Percentiles rank a stretch among this genome's conserved stretches.
These are phyloP conservation scores for Striga asiatica DNA, from an alignment of 257 asterid genomes.

Conservation along the genomic window DNA sequence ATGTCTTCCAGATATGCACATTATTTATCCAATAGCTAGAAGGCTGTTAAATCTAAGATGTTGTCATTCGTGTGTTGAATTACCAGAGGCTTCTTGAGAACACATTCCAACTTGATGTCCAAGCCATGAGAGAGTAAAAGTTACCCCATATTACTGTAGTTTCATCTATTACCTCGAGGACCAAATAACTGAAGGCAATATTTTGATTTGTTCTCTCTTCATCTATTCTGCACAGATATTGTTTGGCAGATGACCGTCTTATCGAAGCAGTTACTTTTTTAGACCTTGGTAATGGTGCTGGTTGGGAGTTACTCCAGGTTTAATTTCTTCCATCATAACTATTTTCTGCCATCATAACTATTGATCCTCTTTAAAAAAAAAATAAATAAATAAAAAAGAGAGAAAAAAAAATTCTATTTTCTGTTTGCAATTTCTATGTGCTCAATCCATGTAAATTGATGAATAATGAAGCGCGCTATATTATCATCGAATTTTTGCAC, in stretches of 20 bases:
- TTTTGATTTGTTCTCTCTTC: neutral
- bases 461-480: no score
- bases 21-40: neutral
- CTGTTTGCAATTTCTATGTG: no score
- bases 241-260: constrained; percentile 72
- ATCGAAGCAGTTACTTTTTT: constrained; percentile 71
- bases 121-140: constrained; percentile 89
- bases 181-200: no score
- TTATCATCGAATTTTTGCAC: no score
- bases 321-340: neutral
- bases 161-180: no score
- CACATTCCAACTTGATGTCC: constrained; percentile 77
- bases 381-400: no score
- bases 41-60: neutral
- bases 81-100: constrained; percentile 86
- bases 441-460: no score
- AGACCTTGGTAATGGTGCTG: constrained; percentile 67
- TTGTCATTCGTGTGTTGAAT: constrained; percentile 1
- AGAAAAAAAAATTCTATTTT: no score
- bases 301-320: constrained; percentile 95
- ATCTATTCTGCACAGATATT: constrained; percentile 34
- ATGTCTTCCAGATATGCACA: constrained; percentile 5
- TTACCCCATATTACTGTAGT: constrained; percentile 10
- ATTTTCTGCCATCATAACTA: no score
- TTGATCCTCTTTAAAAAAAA: no score